phyloP scores from a whole-genome alignment of 768 basidiomycete genomes.

The Obba rivulosa region DNA sequence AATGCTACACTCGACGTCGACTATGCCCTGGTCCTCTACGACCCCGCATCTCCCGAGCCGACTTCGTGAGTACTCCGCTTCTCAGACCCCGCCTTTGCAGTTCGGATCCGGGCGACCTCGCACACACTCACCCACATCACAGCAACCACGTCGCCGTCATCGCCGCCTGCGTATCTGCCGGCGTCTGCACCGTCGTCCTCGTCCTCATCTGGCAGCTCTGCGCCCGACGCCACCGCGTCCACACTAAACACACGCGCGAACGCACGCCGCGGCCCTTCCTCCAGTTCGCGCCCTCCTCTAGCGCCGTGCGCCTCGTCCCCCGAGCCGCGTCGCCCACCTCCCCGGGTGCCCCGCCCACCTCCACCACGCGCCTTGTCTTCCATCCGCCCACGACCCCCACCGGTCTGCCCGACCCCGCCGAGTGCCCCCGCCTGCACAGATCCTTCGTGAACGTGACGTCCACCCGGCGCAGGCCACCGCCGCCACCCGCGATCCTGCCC shows the following conservation, averaged over 20 bases:
- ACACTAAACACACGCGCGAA: neutral
- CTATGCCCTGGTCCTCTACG: neutral
- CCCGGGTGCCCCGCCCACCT: too few species aligned
- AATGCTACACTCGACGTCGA: conserved; percentile 2
- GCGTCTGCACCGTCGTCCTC: conserved; percentile 6
- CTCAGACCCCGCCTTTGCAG: too few species aligned
- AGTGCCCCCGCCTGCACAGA: too few species aligned
- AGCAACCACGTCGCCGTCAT: neutral
- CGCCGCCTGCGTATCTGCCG: conserved; percentile 1
- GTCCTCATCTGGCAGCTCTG: conserved; percentile 2
- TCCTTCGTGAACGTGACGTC: too few species aligned
- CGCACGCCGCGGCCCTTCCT: neutral
- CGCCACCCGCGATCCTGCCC: neutral
- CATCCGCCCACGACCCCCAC: conserved; percentile 3
- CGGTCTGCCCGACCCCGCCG: too few species aligned
- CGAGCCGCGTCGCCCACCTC: too few species aligned
- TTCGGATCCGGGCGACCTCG: neutral
- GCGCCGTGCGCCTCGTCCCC: neutral
- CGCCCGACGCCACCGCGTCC: neutral
- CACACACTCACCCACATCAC: neutral
- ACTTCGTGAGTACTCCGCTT: too few species aligned
- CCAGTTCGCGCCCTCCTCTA: neutral
- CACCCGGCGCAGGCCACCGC: neutral
- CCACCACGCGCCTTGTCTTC: too few species aligned
- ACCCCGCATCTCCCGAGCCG: too few species aligned